Base-by-base conservation (phyloP, 805 yeast genomes). In the Clavispora santaluciae region DNA sequence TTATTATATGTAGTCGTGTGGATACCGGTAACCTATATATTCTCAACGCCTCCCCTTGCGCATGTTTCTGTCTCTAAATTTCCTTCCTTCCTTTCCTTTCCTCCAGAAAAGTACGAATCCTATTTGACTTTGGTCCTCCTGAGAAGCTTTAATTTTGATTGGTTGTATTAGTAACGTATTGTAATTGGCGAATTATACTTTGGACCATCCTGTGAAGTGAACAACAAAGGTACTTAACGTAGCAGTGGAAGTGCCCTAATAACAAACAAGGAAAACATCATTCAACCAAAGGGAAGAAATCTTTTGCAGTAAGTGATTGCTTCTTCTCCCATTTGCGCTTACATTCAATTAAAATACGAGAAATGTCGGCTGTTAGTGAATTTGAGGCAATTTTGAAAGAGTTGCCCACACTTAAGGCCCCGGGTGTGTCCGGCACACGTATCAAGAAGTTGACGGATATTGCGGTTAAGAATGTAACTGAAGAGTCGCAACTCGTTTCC, bases 341-440 rank as follows among this genome's bases (percentile, higher is more conserved):
- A 24, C 31, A 15, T 25, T 28, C 31, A 20, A 28, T 28, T 28
- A 28, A 38, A 26, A 22, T n/a, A 30, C 22, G 10, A 13, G n/a
- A 26, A 7, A 69, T 70, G 76, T 60, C 73, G 25, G 63, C 57
- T 17, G 60, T 65, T 44, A 72, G 70, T 51, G 69, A 73, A 49
- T 76, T 77, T 53, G 78, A 73, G 48, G 48, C 63, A 36, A 66
- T 69, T 23, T 61, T 76, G 43, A 70, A 68, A 48, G 81, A 76
- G 55, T 59, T 78, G 40, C 68, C 75, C 22, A 70, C 75, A 5
- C 65, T 84, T 53, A 83, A 82, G 63, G 78, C 96, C 12, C 91
- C 91, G 11, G 98, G 99, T 45, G 93, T 91, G 39, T 89, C 97
- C 22, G 98, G 98, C 33, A 81, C 95, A 41, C 88, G 96, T 68